Evolutionary conservation across 2,329 filamentous ascomycete species (phyloP), one percentile per base, ranked within the genome.

Genomic region (Trichoderma sp.): DNA sequence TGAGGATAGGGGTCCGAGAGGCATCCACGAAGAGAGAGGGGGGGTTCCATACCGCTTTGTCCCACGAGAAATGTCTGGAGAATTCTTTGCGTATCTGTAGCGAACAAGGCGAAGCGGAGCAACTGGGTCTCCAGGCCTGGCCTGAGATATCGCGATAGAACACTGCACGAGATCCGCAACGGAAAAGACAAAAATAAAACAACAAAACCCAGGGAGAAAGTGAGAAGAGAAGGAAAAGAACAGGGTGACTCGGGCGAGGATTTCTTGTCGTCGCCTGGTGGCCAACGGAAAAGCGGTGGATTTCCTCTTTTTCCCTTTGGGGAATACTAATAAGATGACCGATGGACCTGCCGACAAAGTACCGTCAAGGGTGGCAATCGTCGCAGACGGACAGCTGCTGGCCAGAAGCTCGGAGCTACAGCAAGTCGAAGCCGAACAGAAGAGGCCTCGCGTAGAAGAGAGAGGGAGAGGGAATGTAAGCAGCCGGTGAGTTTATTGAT

Each of bases 211-310:
- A 62, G 30, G n/a, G 34, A 39, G 34, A 39, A 14, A 14, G 34
- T 10, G 34, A 52, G 39, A 45, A 43, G 28, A 54, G 17, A 50
- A 28, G 48, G 28, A 28, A 41, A 41, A 65, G 48, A 54, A 54
- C 50, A 65, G 48, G 56, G 41, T 34, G 56, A 43, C 39, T 56
- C 12, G 17, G 56, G 51, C 26, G 57, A 47, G 44, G 41, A 19
- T 34, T 26, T 59, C 47, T 64, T 34, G 52, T 51, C 50, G 64
- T 56, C 45, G 50, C n/a, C 30, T 7, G 47, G 54, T 45, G 62
- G 39, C 54, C 55, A 58, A 59, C 62, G 52, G 62, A 58, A 63
- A 41, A 63, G 60, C 60, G 60, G 60, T 63, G 50, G 50, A 63
- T 54, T 63, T 63, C 39, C 64, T 56, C 61, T 61, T 56, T 65